phyloP scores from a whole-genome alignment of 805 yeast species.

The Tetrapisispora namnaoensis region DNA sequence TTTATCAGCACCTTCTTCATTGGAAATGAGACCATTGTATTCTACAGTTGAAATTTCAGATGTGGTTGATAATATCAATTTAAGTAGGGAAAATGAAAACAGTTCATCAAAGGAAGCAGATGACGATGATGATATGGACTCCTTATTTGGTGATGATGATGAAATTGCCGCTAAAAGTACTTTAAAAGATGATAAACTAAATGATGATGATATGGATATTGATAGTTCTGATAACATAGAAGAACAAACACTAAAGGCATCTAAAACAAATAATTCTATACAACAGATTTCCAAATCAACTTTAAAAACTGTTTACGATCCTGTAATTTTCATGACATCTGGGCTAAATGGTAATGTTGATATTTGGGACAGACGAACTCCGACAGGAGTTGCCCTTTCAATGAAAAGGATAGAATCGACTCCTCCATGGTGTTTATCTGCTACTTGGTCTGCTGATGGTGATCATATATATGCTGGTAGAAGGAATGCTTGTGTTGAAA shows the following conservation, averaged over 20 bases:
- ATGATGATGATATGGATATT: not conserved
- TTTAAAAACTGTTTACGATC: conserved; percentile 26
- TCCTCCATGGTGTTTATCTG: conserved; percentile 92
- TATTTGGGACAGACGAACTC: conserved; percentile 70
- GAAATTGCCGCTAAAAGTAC: conserved; percentile 22
- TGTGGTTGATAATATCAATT: conserved; percentile 8
- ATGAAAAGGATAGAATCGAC: conserved; percentile 49
- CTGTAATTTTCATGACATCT: conserved; percentile 61
- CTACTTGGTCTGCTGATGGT: conserved; percentile 85
- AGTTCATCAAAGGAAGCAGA: conserved; percentile 8
- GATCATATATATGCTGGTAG: conserved; percentile 74
- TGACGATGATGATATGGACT: conserved; percentile 42
- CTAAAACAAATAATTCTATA: conserved; percentile 3
- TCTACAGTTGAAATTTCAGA: conserved; percentile 37
- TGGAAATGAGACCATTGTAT: conserved; percentile 56
- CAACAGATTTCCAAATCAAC: conserved; percentile 22
- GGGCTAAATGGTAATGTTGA: conserved; percentile 73
- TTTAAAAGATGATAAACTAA: conserved; percentile 5
- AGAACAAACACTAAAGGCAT: not conserved
- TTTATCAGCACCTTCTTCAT: conserved; percentile 69
- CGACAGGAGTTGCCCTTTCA: conserved; percentile 33
- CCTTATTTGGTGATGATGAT: conserved; percentile 51
- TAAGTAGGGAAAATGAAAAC: conserved; percentile 23
- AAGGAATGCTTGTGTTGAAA: conserved; percentile 80
- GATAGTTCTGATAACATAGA: conserved; percentile 4